Base-by-base conservation (phyloP, 257 asterid genomes). In the Fraxinus quadrangulata region DNA sequence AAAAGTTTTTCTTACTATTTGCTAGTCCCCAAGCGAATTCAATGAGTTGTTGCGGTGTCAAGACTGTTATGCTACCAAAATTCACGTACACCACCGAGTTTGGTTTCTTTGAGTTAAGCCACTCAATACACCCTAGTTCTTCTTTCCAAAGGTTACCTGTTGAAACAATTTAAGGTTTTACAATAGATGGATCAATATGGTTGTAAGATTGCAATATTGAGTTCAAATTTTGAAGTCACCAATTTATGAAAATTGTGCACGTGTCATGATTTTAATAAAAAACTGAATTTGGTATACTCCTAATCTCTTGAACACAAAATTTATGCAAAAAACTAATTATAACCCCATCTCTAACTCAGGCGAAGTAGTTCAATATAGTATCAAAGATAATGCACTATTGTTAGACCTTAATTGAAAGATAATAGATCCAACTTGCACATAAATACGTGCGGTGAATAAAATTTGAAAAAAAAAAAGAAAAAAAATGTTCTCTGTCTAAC, bases 21-120 rank as follows among this genome's bases (percentile, higher is more conserved):
- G 79, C 75, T 0, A 80, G 83, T 8, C 83, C 83, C 79, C 76
- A 74, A 17, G 79, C 83, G 26, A 80, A 74, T n/a, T 80, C 83
- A 10, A 40, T 17, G 12, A 79, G 24, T 19, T 67, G 79, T n/a
- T 73, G 19, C 1, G 16, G 75, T 24, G 67, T 79, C 24, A 79
- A 10, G 4, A n/a, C 51, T 24, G 75, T 79, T 14, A 74, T 37
- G 71, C 83, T 79, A 30, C 83, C 83, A 5, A 79, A 79, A 59
- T 66, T 73, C 17, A 79, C 61, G 36, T 73, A 79, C 28, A 79
- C 54, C 37, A 79, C 78, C 16, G 83, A 79, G 54, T 74, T 79
- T 5, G 75, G 75, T 59, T 67, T 21, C 70, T 34, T 79, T 3
- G 75, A 79, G 75, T 79, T 67, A 11, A 79, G 78, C 83, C 83